Percentiles rank a stretch among this genome's conserved stretches.
phyloP scores from a whole-genome alignment of 345 rosid genomes.

The Zanthoxylum bungeanum region DNA sequence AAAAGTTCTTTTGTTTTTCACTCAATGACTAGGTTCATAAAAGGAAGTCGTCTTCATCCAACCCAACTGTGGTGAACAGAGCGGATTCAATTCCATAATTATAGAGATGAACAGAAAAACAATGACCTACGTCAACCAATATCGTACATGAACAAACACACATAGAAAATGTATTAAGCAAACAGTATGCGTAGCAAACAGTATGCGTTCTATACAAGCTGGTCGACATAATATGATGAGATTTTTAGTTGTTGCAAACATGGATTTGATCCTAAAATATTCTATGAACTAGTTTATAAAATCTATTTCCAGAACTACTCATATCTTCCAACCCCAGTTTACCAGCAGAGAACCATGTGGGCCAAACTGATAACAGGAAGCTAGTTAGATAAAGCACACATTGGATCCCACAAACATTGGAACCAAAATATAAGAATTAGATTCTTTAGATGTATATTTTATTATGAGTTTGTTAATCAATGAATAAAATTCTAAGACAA shows the following conservation, averaged over 20 bases:
- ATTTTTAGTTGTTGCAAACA: background rate
- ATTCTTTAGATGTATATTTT: too few relatives aligned
- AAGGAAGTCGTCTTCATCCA: too few relatives aligned
- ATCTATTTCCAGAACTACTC: background rate
- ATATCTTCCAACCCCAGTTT: background rate
- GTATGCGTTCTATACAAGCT: background rate
- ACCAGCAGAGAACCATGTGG: background rate
- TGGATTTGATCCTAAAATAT: background rate
- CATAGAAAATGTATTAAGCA: too few relatives aligned
- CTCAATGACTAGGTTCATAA: background rate
- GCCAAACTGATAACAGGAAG: background rate
- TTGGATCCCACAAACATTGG: background rate
- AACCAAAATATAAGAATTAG: background rate
- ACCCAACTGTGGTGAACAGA: background rate
- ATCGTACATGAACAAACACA: background rate
- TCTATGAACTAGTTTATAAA: background rate
- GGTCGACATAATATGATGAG: background rate
- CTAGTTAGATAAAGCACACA: background rate
- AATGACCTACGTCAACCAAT: background rate
- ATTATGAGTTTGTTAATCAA: too few relatives aligned
- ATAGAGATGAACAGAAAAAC: background rate
- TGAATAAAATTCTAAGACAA: background rate
- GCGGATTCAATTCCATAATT: background rate
- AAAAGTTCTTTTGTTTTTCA: background rate
- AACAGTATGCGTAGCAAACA: too few relatives aligned